phyloP scores from a whole-genome alignment of 495 filamentous ascomycete genomes.

The Talaromyces thailandensis region DNA sequence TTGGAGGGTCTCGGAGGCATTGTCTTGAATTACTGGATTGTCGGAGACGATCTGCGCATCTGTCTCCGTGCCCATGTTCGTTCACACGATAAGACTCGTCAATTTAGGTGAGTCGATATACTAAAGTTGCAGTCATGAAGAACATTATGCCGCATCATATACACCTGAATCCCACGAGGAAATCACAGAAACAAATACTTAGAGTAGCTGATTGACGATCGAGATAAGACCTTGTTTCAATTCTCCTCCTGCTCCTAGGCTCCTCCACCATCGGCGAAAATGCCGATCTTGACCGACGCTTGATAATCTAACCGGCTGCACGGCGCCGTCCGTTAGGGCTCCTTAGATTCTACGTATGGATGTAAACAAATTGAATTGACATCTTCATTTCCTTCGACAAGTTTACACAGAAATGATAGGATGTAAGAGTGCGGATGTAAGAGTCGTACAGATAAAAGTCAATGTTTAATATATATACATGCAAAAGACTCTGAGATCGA shows the following conservation, averaged over 20 bases:
- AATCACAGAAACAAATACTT: not conserved
- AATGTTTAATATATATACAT: not conserved
- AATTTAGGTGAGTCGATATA: not conserved
- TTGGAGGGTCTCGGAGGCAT: not conserved
- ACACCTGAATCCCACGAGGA: not conserved
- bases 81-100: not conserved
- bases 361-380: not conserved
- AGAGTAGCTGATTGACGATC: not conserved
- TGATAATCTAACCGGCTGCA: not conserved
- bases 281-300: not conserved
- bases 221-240: not conserved
- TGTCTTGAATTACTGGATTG: not conserved
- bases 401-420: not conserved
- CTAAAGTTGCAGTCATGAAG: not conserved
- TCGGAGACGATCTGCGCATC: not conserved
- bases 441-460: not conserved
- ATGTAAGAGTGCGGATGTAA: not conserved
- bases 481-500: not conserved
- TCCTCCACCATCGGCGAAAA: not conserved
- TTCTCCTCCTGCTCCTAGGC: not conserved
- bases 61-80: not conserved
- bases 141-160: not conserved
- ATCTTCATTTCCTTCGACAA: not conserved
- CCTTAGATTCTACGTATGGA: too few species aligned
- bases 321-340: not conserved